Evolutionary conservation across 805 yeast genomes (phyloP).

Genomic region (Suhomyces prunicola): DNA sequence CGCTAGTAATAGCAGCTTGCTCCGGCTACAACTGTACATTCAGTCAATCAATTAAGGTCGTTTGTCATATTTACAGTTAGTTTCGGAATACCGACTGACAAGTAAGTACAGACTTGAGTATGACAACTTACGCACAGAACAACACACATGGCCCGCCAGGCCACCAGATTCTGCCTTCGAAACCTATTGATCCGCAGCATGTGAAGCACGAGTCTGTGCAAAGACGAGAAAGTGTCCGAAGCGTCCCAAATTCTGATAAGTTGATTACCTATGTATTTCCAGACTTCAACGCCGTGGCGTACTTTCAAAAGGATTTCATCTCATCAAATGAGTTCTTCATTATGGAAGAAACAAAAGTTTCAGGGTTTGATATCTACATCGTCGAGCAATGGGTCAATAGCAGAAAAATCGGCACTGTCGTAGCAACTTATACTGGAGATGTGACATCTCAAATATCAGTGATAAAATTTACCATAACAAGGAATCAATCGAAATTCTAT

Average conservation of each 20-base stretch:
- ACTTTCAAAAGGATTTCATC: constrained; percentile 40
- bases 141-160: background rate
- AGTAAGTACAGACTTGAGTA: background rate
- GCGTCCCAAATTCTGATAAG: constrained; percentile 5
- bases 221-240: constrained; percentile 1
- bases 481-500: constrained; percentile 46
- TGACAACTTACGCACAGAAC: background rate
- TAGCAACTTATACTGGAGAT: constrained; percentile 86
- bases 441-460: constrained; percentile 60
- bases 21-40: background rate
- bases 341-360: constrained; percentile 45
- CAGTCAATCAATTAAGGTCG: background rate
- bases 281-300: constrained; percentile 53
- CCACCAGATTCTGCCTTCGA: background rate
- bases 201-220: background rate
- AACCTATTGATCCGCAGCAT: background rate
- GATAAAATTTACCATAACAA: constrained; percentile 51
- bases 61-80: background rate
- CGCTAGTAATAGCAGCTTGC: background rate
- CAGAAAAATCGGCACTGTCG: constrained; percentile 61
- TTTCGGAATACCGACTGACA: background rate
- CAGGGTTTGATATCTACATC: constrained; percentile 84
- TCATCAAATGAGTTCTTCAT: constrained; percentile 34
- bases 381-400: constrained; percentile 94
- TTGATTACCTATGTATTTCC: constrained; percentile 47